Evolutionary conservation across 371 early-diverging fungal genomes (phyloP), one percentile per base, ranked within the genome.

Genomic region (Entomophthora muscae): DNA sequence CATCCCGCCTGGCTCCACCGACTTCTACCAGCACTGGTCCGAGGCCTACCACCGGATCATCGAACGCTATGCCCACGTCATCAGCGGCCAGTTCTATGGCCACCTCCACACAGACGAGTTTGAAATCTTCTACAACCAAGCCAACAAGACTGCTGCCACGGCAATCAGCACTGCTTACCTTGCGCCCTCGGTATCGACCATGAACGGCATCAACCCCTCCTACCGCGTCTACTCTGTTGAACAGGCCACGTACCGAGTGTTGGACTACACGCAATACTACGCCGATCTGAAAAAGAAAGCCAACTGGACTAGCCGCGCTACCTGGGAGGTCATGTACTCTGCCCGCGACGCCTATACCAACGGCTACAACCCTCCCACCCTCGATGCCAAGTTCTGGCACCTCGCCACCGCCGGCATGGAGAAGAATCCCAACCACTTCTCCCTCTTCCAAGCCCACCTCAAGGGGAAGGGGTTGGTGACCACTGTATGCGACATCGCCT

Each of bases 21-120:
- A 67, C 42, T 29, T 51, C 27, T 65, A 55, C 24, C 62, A 56
- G 7, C 33, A 53, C 17, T 65, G 42, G 24, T 55, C 51, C n/a
- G 12, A 28, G 21, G 33, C 53, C 26, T 67, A 56, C 32, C 31
- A 29, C 22, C 32, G 33, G 31, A 67, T 67, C 17, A 24, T 65
- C 12, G 51, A 56, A 22, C n/a, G 66, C 13, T 67, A 62, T 26
- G 28, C 31, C 24, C 53, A 65, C 24, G 62, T 53, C 27, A 67
- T 67, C 31, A 32, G 26, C 31, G 68, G 54, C 17, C 68, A 67
- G 54, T 67, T 67, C 60, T 67, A 57, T 24, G 68, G 68, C 10
- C 68, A 67, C 30, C 27, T 52, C 32, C 68, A 67, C 42, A 57
- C 61, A 22, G 68, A 67, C 24, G 66, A 65, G 53, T 67, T 65